A percentile compares a stretch with the other conserved stretches of the same genome.
Conservation (phyloP, 2,329 filamentous ascomycete genomes). For the Rutstroemia sp. region DNA sequence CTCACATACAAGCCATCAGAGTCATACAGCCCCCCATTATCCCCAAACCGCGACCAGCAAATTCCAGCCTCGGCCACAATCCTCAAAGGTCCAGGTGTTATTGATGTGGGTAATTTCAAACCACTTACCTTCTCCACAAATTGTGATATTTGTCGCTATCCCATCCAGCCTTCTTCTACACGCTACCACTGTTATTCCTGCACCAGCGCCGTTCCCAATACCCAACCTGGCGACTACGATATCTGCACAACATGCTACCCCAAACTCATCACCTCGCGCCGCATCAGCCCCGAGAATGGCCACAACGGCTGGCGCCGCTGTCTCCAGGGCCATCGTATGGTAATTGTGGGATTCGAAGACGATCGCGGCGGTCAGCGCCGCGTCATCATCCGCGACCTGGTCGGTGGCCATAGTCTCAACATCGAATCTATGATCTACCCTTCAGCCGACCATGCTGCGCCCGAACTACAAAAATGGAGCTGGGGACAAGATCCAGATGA, state of each 20-base stretch:
- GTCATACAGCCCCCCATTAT: slow-evolving; percentile 32
- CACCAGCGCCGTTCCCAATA: slow-evolving; percentile 44
- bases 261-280: slow-evolving; percentile 52
- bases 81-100: slow-evolving; percentile 39
- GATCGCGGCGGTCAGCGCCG: slow-evolving; percentile 59
- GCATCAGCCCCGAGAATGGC: slow-evolving; percentile 69
- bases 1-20: slow-evolving; percentile 51
- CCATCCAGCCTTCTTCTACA: slow-evolving; percentile 61
- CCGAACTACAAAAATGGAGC: slow-evolving; percentile 42
- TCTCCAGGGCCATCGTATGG: slow-evolving; percentile 74
- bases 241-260: slow-evolving; percentile 75
- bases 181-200: slow-evolving; percentile 79
- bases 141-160: slow-evolving; percentile 70
- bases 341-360: slow-evolving; percentile 68
- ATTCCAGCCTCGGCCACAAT: slow-evolving; percentile 40
- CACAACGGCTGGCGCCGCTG: slow-evolving; percentile 78
- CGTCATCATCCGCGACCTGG: slow-evolving; percentile 61
- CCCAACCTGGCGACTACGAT: slow-evolving; percentile 69
- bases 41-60: slow-evolving; percentile 36
- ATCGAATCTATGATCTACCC: slow-evolving; percentile 36
- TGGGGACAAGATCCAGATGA: slow-evolving; percentile 37
- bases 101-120: slow-evolving; percentile 47
- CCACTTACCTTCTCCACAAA: slow-evolving; percentile 65
- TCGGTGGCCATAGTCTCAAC: slow-evolving; percentile 67
- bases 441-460: slow-evolving; percentile 19